Evolutionary conservation across 2,329 filamentous ascomycete species (phyloP), one percentile per base, ranked within the genome.

Genomic region (Dothiorella sarmentorum): DNA sequence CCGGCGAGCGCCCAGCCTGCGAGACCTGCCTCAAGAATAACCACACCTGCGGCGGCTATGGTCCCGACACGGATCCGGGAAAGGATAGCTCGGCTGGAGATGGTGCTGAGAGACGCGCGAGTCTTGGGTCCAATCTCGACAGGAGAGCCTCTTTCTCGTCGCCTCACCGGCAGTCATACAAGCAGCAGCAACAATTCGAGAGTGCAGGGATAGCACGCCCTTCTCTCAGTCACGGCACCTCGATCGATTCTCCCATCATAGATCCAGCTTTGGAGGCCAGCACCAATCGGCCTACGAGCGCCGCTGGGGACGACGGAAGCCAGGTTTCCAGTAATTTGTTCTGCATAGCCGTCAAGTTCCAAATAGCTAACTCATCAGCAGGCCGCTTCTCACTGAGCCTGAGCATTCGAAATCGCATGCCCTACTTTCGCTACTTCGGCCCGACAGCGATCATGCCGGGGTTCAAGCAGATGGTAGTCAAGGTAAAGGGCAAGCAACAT

Each of bases 401-500:
- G 42, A 82, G 62, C 77, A 82, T 64, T 72, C 76, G 69, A 78
- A 82, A 88, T 67, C 82, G 87, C 56, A 89, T 96, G 63, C 91
- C 91, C 0, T 96, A 94, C 70, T 96, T 96, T 67, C 82, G 91
- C 61, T 96, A 94, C 73, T 94, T 96, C 69, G 91, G 91, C 0
- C 90, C 90, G 0, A 96, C 91, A 1, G 91, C 91, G 62, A 96
- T 96, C 67, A 90, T 94, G 55, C 91, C 91, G 1, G 91, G 91
- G 20, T 95, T 91, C 76, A 95, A 95, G 73, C 90, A 95, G 71
- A 95, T 95, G 90, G 89, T 95, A 24, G 86, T 89, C 60, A 86
- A 88, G 56, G 84, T 92, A 27, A 82, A 86, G 60, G 85, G 88
- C 61, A 79, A 85, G 60, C 81, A 85, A 22, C 80, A 81, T 22